Evolutionary conservation across 2,329 filamentous ascomycete species (phyloP).

Genomic region (Exophiala lecanii-corni): DNA sequence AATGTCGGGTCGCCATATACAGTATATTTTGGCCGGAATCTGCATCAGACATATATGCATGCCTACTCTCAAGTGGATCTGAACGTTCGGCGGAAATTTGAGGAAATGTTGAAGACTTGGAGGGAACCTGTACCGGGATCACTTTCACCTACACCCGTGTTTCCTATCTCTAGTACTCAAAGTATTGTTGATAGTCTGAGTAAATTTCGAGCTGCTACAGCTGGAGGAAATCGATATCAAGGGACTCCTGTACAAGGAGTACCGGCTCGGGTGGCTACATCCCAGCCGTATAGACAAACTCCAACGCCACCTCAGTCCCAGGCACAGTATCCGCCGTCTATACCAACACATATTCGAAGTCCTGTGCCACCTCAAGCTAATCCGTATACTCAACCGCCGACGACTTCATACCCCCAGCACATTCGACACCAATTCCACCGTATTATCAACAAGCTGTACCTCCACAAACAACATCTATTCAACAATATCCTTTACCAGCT

Average conservation of each 20-base stretch:
- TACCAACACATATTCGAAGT: constrained; percentile 17
- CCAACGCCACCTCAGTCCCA: constrained; percentile 25
- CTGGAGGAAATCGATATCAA: constrained; percentile 47
- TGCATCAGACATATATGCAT: constrained; percentile 95
- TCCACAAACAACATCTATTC: constrained; percentile 25
- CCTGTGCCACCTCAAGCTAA: constrained; percentile 11
- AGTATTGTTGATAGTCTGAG: constrained; percentile 93
- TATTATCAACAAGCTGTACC: constrained; percentile 14
- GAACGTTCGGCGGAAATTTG: constrained; percentile 80
- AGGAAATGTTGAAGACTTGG: constrained; percentile 97
- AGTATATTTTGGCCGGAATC: constrained; percentile 83
- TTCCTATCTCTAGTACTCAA: constrained; percentile 76
- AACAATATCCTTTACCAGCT: constrained; percentile 30
- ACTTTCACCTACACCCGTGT: constrained; percentile 86
- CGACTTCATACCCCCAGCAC: constrained; percentile 11
- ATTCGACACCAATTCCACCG: constrained; percentile 6
- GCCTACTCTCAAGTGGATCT: constrained; percentile 86
- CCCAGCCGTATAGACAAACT: constrained; percentile 37
- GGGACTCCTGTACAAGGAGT: constrained; percentile 38
- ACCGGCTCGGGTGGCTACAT: constrained; percentile 48
- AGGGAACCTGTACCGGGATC: constrained; percentile 94
- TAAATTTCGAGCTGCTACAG: constrained; percentile 64
- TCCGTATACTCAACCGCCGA: constrained; percentile 28
- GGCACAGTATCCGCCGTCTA: constrained; percentile 8
- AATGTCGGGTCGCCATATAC: constrained; percentile 98